Percentiles rank a stretch among this genome's conserved stretches.
phyloP scores from a whole-genome alignment of 805 yeast species.

The Yarrowia bubula region DNA sequence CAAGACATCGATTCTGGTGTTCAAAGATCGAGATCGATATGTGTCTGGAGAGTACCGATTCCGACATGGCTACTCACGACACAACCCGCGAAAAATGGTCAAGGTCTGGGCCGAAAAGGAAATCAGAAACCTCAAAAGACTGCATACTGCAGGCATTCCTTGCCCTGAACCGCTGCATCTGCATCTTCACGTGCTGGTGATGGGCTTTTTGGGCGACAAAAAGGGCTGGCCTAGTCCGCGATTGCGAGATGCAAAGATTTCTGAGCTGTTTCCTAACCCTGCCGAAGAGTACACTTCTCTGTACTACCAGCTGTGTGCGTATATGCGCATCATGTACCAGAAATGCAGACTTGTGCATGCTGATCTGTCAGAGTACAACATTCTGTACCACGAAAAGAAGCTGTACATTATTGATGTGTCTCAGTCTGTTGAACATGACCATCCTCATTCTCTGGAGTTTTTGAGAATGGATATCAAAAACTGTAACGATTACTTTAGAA shows the following conservation, averaged over 20 bases:
- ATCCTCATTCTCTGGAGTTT: conserved; percentile 93
- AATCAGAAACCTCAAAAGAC: conserved; percentile 84
- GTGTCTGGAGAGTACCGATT: conserved; percentile 96
- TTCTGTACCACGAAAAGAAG: conserved; percentile 70
- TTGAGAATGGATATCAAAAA: conserved; percentile 96
- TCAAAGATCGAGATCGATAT: conserved; percentile 92
- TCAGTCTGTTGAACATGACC: conserved; percentile 96
- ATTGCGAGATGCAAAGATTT: conserved; percentile 75
- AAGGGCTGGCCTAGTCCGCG: conserved; percentile 89
- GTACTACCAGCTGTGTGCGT: conserved; percentile 75
- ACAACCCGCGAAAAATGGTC: conserved; percentile 96
- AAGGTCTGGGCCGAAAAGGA: conserved; percentile 99
- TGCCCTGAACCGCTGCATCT: conserved; percentile 90
- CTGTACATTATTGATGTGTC: conserved; percentile 93
- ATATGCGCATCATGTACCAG: conserved; percentile 84
- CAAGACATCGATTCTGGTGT: conserved; percentile 94
- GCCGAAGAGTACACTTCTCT: conserved; percentile 62
- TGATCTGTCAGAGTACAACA: conserved; percentile 92
- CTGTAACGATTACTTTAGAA: conserved; percentile 81
- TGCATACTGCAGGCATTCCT: conserved; percentile 76
- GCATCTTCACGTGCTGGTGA: conserved; percentile 84
- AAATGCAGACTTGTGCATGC: conserved; percentile 93
- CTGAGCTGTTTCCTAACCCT: conserved; percentile 37
- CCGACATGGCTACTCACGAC: conserved; percentile 75
- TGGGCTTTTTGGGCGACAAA: conserved; percentile 82